Conservation (phyloP, 2,329 filamentous ascomycete genomes). For the Cordyceps farinosa region DNA sequence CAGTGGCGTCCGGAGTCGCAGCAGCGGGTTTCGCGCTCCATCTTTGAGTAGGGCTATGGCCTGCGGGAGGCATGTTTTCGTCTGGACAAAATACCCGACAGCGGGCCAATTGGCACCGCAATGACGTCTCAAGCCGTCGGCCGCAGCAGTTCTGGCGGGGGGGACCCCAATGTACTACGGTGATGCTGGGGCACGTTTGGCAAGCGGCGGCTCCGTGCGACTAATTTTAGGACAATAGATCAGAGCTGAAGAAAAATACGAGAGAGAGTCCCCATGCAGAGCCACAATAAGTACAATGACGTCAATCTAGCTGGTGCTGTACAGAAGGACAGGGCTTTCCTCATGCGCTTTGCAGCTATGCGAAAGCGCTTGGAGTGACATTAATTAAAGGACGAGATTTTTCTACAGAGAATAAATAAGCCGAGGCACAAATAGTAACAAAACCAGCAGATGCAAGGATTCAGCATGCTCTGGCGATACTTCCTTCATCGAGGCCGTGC, state of each 20-base stretch:
- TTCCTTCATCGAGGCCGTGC: background rate
- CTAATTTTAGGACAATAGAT: background rate
- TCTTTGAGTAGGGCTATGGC: background rate
- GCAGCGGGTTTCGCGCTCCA: background rate
- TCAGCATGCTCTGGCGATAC: background rate
- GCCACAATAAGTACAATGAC: background rate
- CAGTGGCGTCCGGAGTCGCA: conserved; percentile 11
- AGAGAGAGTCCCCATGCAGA: background rate
- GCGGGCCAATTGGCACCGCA: background rate
- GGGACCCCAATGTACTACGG: background rate
- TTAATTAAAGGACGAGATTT: no score
- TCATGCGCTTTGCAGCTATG: no score
- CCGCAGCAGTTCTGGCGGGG: background rate
- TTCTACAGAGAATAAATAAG: no score
- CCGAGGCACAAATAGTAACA: background rate
- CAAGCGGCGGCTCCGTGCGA: background rate
- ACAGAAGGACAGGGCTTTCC: background rate
- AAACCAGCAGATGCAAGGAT: background rate
- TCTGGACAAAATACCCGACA: background rate
- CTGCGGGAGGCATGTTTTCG: background rate
- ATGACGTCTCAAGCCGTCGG: background rate
- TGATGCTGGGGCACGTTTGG: background rate
- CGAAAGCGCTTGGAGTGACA: no score
- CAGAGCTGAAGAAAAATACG: background rate
- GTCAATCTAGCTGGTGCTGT: background rate